phyloP scores from a whole-genome alignment of 352 stramenopile species.

The Phytophthora ramorum region DNA sequence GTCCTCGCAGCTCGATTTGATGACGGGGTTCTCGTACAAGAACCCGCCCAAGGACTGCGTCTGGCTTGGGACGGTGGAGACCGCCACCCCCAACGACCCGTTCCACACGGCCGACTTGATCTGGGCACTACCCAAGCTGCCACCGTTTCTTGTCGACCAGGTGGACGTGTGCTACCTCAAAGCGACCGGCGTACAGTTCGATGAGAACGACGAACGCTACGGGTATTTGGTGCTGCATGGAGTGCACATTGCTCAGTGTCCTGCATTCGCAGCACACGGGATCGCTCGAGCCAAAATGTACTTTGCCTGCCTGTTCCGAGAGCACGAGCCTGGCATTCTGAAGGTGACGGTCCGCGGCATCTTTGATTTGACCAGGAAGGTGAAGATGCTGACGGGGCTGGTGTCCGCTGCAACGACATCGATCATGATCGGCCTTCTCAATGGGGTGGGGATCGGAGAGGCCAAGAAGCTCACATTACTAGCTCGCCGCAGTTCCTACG shows the following conservation, averaged over 20 bases:
- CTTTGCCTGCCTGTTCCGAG: slow-evolving; percentile 48
- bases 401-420: slow-evolving; percentile 36
- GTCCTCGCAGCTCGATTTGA: slow-evolving; percentile 42
- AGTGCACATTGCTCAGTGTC: slow-evolving; percentile 44
- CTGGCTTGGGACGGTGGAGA: slow-evolving; percentile 46
- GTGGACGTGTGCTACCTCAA: slow-evolving; percentile 54
- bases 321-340: slow-evolving; percentile 30
- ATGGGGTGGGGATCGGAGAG: slow-evolving; percentile 45
- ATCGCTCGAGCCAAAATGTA: slow-evolving; percentile 46
- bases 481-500: slow-evolving; percentile 17
- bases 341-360: slow-evolving; percentile 52
- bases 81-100: slow-evolving; percentile 38
- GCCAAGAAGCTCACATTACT: slow-evolving; percentile 63
- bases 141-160: slow-evolving; percentile 27
- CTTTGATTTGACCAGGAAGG: slow-evolving; percentile 49
- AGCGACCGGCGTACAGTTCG: slow-evolving; percentile 44
- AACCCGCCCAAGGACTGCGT: slow-evolving; percentile 44
- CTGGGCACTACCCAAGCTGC: slow-evolving; percentile 44
- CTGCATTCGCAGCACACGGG: slow-evolving; percentile 37
- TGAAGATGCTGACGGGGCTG: slow-evolving; percentile 25
- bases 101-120: slow-evolving; percentile 56
- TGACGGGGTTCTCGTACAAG: slow-evolving; percentile 47
- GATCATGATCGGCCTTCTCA: slow-evolving; percentile 48
- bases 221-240: slow-evolving; percentile 58
- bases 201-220: slow-evolving; percentile 37